phyloP scores from a whole-genome alignment of 2,329 filamentous ascomycete species.

The Sporothrix pseudoabietina region DNA sequence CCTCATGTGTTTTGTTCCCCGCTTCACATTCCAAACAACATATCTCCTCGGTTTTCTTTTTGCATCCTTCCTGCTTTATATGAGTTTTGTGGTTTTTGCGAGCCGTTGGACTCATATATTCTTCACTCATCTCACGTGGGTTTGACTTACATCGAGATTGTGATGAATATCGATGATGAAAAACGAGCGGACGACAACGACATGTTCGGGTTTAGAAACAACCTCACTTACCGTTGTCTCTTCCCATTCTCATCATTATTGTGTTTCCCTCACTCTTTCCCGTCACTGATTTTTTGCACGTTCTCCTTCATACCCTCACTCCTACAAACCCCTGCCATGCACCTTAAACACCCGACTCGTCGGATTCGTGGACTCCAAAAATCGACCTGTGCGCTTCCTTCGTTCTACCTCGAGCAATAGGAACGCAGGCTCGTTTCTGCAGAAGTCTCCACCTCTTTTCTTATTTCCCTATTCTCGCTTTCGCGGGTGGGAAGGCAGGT shows the following conservation, averaged over 20 bases:
- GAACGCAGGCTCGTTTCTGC: constrained; percentile 2
- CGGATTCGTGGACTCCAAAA: background rate
- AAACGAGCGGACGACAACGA: background rate
- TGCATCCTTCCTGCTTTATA: background rate
- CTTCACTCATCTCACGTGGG: background rate
- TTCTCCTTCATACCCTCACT: background rate
- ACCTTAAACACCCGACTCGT: constrained; percentile 16
- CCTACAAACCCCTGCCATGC: background rate
- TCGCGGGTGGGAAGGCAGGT: background rate
- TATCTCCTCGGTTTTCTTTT: background rate
- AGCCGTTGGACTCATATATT: background rate
- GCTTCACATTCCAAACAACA: background rate
- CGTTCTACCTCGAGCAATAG: background rate
- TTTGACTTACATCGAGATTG: constrained; percentile 9
- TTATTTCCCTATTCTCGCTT: background rate
- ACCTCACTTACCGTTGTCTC: background rate
- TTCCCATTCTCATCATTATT: background rate
- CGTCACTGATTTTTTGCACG: background rate
- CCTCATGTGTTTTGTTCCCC: constrained; percentile 11
- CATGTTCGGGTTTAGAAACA: background rate
- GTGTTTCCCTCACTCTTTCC: background rate
- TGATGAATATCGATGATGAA: background rate
- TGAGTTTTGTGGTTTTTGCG: background rate
- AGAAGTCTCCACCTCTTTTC: background rate
- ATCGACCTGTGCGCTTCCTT: background rate